Conservation (phyloP, 768 basidiomycete genomes). For the Cystoderma amianthinum region DNA sequence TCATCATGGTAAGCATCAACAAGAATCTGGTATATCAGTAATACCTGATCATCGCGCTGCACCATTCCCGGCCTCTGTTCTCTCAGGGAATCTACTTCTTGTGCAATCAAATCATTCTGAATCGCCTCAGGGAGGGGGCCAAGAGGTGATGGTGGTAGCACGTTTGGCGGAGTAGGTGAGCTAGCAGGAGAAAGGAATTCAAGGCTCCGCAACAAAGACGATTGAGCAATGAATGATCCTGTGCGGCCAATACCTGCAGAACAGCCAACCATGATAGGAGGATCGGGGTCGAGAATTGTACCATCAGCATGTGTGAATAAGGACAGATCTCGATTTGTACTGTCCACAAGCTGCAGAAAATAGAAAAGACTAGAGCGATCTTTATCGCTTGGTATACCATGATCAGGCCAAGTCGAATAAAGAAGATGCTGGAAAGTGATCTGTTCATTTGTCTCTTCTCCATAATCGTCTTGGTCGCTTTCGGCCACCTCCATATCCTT, state of each 20-base stretch:
- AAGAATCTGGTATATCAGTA: conserved; percentile 60
- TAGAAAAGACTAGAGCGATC: conserved; percentile 53
- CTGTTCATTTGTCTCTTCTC: conserved; percentile 18
- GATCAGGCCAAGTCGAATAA: conserved; percentile 79
- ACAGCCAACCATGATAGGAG: conserved; percentile 79
- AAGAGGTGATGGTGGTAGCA: conserved; percentile 43
- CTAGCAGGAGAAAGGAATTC: conserved; percentile 35
- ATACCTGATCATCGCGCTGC: conserved; percentile 58
- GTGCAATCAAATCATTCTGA: conserved; percentile 49
- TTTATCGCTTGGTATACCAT: conserved; percentile 64
- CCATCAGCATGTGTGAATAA: conserved; percentile 16
- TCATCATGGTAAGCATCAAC: conserved; percentile 12
- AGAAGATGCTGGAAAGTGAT: conserved; percentile 65
- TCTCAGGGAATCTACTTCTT: conserved; percentile 71
- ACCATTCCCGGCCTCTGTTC: conserved; percentile 86
- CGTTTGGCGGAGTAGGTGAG: conserved; percentile 18
- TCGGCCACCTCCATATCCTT: conserved; percentile 5
- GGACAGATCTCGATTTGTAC: conserved; percentile 43
- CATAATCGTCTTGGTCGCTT: conserved; percentile 11
- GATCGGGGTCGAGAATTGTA: conserved; percentile 41
- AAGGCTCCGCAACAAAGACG: conserved; percentile 65
- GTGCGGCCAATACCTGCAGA: conserved; percentile 87
- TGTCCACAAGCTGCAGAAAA: conserved; percentile 62
- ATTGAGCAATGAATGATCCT: conserved; percentile 77
- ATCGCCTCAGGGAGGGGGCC: conserved; percentile 46